Conservation (phyloP, 1,284 basidiomycete species). For the Phlebopus sp. region DNA sequence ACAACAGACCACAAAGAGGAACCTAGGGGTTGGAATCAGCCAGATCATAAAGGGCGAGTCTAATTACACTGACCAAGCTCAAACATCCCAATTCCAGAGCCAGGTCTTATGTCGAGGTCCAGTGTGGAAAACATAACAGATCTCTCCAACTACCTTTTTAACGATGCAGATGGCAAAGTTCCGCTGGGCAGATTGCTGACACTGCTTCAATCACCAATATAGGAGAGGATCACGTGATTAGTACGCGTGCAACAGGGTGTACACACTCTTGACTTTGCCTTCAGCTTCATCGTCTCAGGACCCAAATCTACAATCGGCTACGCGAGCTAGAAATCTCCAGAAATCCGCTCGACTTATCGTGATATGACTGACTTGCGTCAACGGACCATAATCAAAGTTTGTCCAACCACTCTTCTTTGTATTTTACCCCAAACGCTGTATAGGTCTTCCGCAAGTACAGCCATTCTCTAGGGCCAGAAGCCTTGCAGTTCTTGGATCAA, state of each 20-base stretch:
- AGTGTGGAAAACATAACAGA: conserved; percentile 58
- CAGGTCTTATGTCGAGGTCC: conserved; percentile 76
- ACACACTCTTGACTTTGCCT: no score
- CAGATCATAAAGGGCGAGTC: background rate
- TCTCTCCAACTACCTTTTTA: no score
- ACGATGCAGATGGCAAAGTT: no score
- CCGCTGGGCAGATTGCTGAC: no score
- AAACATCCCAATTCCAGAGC: conserved; percentile 75
- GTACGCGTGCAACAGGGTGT: no score
- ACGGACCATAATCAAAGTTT: conserved; percentile 63
- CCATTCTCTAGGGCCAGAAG: conserved; percentile 77
- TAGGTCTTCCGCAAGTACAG: conserved; percentile 83
- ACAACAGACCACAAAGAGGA: conserved; percentile 80
- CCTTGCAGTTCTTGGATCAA: conserved; percentile 64
- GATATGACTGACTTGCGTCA: conserved; percentile 47
- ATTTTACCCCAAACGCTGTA: background rate
- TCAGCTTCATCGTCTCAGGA: background rate
- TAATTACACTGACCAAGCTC: conserved; percentile 54
- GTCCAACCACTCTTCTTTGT: conserved; percentile 1
- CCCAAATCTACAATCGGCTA: background rate
- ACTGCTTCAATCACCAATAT: conserved; percentile 1
- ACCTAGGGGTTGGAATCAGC: conserved; percentile 42
- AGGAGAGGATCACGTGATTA: conserved; percentile 6
- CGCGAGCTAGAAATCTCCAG: background rate
- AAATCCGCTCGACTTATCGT: no score